A percentile compares a stretch with the other conserved stretches of the same genome.
These are phyloP conservation scores for Schizosaccharomyces cryophilus DNA, from an alignment of 805 yeast species.

Conservation along the genomic window DNA sequence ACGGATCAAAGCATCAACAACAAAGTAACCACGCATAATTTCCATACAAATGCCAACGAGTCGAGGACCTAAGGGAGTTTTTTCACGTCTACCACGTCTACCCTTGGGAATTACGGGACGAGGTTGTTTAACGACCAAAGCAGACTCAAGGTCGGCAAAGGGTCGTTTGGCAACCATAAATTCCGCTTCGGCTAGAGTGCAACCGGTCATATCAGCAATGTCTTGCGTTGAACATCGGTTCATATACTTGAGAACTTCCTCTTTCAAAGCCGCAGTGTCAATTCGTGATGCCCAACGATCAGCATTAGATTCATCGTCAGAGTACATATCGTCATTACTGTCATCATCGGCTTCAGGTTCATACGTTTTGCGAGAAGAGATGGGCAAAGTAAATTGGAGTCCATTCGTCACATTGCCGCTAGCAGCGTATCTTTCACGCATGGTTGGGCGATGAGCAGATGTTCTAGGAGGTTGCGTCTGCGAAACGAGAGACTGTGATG, in stretches of 20 bases:
- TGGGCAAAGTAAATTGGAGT: neutral
- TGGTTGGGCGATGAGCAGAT: neutral
- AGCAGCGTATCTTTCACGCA: neutral
- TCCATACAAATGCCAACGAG: slow-evolving; percentile 1
- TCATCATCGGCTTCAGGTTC: neutral
- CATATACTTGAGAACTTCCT: slow-evolving; percentile 80
- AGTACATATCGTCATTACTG: neutral
- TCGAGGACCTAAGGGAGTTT: slow-evolving; percentile 14
- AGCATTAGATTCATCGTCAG: neutral
- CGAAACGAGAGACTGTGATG: neutral
- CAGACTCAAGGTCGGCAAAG: slow-evolving; percentile 29
- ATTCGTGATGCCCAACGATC: neutral
- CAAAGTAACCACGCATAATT: slow-evolving; percentile 41
- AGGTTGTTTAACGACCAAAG: slow-evolving; percentile 32
- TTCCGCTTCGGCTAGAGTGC: slow-evolving; percentile 41
- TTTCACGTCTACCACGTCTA: slow-evolving; percentile 13
- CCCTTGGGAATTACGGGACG: slow-evolving; percentile 9
- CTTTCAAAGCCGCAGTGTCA: slow-evolving; percentile 18
- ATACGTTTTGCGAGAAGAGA: neutral
- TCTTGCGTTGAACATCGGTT: slow-evolving; percentile 57
- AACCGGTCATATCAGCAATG: slow-evolving; percentile 54
- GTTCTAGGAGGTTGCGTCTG: neutral
- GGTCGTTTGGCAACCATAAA: slow-evolving; percentile 47
- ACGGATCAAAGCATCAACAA: slow-evolving; percentile 72
- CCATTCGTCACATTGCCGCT: neutral